Evolutionary conservation across 2,329 filamentous ascomycete genomes (phyloP), one percentile per base, ranked within the genome.

Genomic region (Rutstroemia sydowiana): DNA sequence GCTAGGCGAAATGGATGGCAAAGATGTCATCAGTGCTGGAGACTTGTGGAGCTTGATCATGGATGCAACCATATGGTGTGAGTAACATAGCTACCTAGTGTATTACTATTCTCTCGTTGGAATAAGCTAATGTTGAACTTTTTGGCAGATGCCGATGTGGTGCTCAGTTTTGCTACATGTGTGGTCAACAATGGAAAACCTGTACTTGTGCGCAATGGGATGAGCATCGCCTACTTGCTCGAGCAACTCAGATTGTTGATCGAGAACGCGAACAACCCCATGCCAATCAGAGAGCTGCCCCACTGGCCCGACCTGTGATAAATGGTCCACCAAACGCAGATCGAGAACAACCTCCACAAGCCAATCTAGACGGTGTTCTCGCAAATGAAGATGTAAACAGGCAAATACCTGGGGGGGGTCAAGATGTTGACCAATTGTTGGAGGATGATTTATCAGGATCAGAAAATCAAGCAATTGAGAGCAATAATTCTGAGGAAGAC

Each of bases 11-110:
- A 75, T 3, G 69, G 71, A 1, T 83, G 79, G 79, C 72, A 77
- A 60, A 66, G 71, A 2, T 83, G 79, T 53, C 62, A 60, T 3
- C 51, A 55, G 0, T 83, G 79, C 56, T 58, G 55, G 2, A 53
- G 66, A 1, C 31, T 82, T 11, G 69, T 83, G 0, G 76, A 81
- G 62, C 63, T 79, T 0, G 28, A 60, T 0, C n/a, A 32, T 0
- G 79, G 79, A 1, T 82, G 79, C 54, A 69, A 76, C 46, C 79
- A 82, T 47, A 82, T 82, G 3, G 77, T 55, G 78, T 82, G 57
- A 61, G 75, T 31, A 2, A 3, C 2, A 8, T 26, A 26, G 4
- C 8, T 26, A 26, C 8, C 23, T 26, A n/a, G n/a, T n/a, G n/a
- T 8, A 21, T 42, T n/a, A 3, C 21, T 2, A 10, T 21, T 20